A percentile compares a stretch with the other conserved stretches of the same genome.
phyloP scores from a whole-genome alignment of 148 eudicot genomes.

The Persicaria tinctoria region DNA sequence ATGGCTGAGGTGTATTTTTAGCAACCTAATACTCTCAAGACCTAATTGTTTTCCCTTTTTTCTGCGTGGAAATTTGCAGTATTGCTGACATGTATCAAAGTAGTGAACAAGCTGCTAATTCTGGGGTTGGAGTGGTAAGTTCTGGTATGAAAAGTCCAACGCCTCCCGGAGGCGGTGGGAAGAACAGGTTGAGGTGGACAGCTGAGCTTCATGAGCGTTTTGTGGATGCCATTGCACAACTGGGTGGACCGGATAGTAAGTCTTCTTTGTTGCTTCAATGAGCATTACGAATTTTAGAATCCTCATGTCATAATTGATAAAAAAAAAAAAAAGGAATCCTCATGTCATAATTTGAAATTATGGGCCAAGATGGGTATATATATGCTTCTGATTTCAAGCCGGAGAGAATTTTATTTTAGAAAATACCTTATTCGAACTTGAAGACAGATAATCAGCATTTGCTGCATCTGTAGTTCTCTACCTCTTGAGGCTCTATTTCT shows the following conservation, averaged over 20 bases:
- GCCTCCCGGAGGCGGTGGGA: slow-evolving; percentile 40
- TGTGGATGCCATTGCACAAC: slow-evolving; percentile 67
- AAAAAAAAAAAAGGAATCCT: too few relatives aligned
- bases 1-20: not conserved
- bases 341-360: not conserved
- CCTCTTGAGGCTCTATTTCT: not conserved
- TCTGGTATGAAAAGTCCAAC: slow-evolving; percentile 30
- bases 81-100: slow-evolving; percentile 17
- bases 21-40: not conserved
- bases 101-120: slow-evolving; percentile 37
- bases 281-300: not conserved
- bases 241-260: slow-evolving; percentile 82
- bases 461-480: not conserved
- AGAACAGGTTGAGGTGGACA: slow-evolving; percentile 61
- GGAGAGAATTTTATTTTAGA: not conserved
- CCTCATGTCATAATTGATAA: not conserved
- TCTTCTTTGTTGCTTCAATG: slow-evolving; percentile 20
- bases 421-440: not conserved
- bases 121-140: slow-evolving; percentile 24
- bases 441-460: not conserved
- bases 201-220: slow-evolving; percentile 63
- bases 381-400: not conserved
- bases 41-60: not conserved
- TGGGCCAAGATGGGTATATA: not conserved
- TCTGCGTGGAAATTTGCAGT: not conserved